A percentile compares a stretch with the other conserved stretches of the same genome.
phyloP scores from a whole-genome alignment of 148 eudicot genomes.

The Bassia scoparia region DNA sequence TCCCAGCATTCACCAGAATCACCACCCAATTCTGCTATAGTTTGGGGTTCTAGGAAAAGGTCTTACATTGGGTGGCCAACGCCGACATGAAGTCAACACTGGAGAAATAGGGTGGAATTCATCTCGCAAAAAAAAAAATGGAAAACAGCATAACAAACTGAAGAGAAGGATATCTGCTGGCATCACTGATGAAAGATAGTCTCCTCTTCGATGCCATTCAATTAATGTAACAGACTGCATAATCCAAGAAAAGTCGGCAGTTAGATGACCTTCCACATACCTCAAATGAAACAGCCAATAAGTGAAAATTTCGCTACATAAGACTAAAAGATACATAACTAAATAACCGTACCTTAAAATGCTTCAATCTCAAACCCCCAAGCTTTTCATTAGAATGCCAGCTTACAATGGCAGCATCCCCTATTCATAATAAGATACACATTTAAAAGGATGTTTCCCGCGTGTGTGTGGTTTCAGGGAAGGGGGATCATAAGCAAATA shows the following conservation, averaged over 20 bases:
- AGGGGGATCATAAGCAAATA: too few relatives aligned
- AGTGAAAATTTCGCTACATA: slow-evolving; percentile 3
- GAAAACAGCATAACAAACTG: not conserved
- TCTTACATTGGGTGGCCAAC: too few relatives aligned
- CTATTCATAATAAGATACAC: slow-evolving; percentile 33
- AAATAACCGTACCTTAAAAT: slow-evolving; percentile 62
- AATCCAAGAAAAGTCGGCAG: slow-evolving; percentile 12
- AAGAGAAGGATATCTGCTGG: slow-evolving; percentile 89
- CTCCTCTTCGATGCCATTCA: slow-evolving; percentile 99
- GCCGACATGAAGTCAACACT: too few relatives aligned
- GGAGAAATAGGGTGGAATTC: too few relatives aligned
- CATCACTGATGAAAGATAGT: slow-evolving; percentile 82
- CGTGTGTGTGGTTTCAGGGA: too few relatives aligned
- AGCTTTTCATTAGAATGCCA: slow-evolving; percentile 72
- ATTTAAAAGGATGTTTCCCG: not conserved
- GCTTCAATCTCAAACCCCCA: slow-evolving; percentile 68
- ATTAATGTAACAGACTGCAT: slow-evolving; percentile 82
- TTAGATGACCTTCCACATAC: not conserved
- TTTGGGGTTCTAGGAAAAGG: too few relatives aligned
- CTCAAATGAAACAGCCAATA: not conserved
- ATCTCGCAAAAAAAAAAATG: not conserved
- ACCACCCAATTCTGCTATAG: too few relatives aligned
- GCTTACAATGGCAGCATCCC: slow-evolving; percentile 41
- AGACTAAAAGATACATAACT: slow-evolving; percentile 1
- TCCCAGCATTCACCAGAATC: too few relatives aligned